A percentile compares a stretch with the other conserved stretches of the same genome.
phyloP scores from a whole-genome alignment of 176 grass and related monocot species.

The Oryza coarctata region DNA sequence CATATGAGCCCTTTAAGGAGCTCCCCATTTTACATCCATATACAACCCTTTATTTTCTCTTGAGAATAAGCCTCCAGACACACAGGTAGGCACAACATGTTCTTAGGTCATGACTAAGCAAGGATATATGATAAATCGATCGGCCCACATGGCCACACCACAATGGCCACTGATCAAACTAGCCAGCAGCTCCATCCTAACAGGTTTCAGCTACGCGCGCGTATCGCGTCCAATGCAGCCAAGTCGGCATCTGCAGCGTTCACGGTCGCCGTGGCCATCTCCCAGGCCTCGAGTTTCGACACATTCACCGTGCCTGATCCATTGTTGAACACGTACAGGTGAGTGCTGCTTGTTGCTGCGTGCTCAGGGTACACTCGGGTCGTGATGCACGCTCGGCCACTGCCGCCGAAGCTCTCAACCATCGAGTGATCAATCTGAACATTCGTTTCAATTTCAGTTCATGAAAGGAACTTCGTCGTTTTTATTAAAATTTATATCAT shows the following conservation, averaged over 20 bases:
- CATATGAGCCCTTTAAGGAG: not conserved
- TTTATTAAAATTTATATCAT: no score
- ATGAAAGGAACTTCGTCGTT: not conserved
- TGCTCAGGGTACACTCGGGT: constrained; percentile 61
- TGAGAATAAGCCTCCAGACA: not conserved
- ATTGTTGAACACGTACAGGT: constrained; percentile 62
- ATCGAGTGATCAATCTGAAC: constrained; percentile 70
- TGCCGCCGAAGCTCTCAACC: constrained; percentile 57
- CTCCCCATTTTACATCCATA: no score
- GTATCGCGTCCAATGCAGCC: not conserved
- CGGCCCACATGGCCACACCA: no score
- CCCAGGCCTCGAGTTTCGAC: constrained; percentile 56
- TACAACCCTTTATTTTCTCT: not conserved
- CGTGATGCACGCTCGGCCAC: constrained; percentile 60
- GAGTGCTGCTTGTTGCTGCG: constrained; percentile 23
- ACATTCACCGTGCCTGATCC: constrained; percentile 45
- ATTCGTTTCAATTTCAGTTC: not conserved
- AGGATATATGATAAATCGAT: not conserved
- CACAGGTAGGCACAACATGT: not conserved
- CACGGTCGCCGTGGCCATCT: constrained; percentile 40
- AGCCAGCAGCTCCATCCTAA: not conserved
- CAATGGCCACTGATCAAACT: not conserved
- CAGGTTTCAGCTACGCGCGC: not conserved
- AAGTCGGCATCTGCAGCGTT: constrained; percentile 32
- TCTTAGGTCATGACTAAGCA: not conserved